These are phyloP conservation scores for Solanum lycopersicoides DNA, from an alignment of 257 asterid genomes.

Conservation along the genomic window DNA sequence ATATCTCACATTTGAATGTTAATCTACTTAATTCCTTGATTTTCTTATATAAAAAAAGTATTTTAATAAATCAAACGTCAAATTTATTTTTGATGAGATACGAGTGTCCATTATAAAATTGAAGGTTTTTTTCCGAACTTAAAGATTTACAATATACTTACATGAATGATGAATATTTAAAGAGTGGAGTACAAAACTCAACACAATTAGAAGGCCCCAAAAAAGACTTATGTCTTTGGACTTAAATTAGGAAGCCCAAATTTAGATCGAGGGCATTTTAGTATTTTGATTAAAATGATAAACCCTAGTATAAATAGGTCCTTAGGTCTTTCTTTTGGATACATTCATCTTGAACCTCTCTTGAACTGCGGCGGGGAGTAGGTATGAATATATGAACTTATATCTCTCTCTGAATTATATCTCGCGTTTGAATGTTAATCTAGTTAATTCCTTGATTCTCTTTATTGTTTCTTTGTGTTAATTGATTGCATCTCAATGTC, in stretches of 20 bases:
- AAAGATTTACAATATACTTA: not conserved
- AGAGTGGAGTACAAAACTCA: not conserved
- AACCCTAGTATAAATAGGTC: not conserved
- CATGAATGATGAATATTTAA: not conserved
- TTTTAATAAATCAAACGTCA: not conserved
- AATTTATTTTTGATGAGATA: not conserved
- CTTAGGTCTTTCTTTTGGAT: not conserved
- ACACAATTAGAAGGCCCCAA: not conserved
- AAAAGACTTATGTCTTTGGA: not conserved
- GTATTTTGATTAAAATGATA: not conserved
- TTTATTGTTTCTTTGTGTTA: not conserved
- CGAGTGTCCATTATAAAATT: not conserved
- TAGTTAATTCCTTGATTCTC: not conserved
- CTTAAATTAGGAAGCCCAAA: not conserved
- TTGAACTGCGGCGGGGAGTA: not conserved
- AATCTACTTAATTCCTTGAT: too few relatives aligned
- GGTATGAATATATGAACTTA: not conserved
- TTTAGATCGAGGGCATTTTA: not conserved
- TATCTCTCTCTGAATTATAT: not conserved
- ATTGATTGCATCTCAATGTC: not conserved
- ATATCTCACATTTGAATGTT: too few relatives aligned
- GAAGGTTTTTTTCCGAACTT: not conserved
- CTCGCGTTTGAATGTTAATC: not conserved
- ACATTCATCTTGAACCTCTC: not conserved
- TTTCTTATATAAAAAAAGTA: too few relatives aligned